Base-by-base conservation (phyloP, 129 eudicot species). In the Saposhnikovia divaricata region DNA sequence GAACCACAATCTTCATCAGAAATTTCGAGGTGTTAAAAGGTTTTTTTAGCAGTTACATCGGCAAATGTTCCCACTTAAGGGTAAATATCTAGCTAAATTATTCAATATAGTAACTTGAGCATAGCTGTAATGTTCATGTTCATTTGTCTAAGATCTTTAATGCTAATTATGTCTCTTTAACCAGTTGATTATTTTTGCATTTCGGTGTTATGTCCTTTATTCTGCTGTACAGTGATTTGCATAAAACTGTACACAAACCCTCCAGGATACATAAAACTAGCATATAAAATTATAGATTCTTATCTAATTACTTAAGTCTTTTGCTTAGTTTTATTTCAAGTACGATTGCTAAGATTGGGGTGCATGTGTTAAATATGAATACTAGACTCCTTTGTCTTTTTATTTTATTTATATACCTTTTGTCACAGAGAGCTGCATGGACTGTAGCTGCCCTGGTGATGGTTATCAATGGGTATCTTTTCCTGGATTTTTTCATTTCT, bases 381-480 rank as follows among this genome's bases (percentile, higher is more conserved):
- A 73, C 9, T 50, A 0, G 25, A 19, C 79, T 13, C 3, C 11
- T 14, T 25, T 37, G 31, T 39, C 42, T 57, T 68, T 48, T 68
- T 48, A 12, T 51, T 9, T 6, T 18, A 13, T 14, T 34, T 77
- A 27, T 47, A 48, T 15, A 7, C 65, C 50, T 70, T 61, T 43
- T 42, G 66, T 63, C 77, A 81, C 81, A 92, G 96, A 90, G 88
- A 81, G 79, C 85, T 81, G 91, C 93, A n/a, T 90, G 96, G 98
- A 80, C 90, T 37, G 91, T 93, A 63, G 98, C 98, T 81, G 98
- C 83, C n/a, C 83, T 93, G 45, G 98, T 93, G 86, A 93, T 93
- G 84, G 95, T 91, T 83, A 93, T 93, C 77, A 93, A 93, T 40
- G 97, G 93, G 34, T 93, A 93, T 85, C 95, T 93, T 77, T 81